Base-by-base conservation (phyloP, 352 stramenopile genomes). In the Chrysophaeum taylorii region DNA sequence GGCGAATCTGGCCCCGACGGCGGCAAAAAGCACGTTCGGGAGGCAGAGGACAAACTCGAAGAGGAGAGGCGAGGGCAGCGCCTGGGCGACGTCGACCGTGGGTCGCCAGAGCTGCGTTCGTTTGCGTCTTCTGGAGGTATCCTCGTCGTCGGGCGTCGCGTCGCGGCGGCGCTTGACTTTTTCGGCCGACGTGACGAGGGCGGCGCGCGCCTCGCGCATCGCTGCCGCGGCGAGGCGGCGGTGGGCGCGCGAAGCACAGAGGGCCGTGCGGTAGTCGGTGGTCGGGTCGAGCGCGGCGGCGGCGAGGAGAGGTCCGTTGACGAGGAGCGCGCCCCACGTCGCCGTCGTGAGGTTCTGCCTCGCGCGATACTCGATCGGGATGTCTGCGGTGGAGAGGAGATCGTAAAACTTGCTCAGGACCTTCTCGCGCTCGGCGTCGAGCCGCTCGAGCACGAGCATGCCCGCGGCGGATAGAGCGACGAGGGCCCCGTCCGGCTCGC, bases 381-480 rank as follows among this genome's bases (percentile, higher is more conserved):
- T 37, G 23, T 36, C 25, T 2, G 25, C 16, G 2, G 50, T 38
- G 2, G 50, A 7, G 2, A 62, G 50, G 27, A 62, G 50, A 21
- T 62, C 50, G 50, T 62, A 62, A 31, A 62, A 62, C 27, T 62
- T 62, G 50, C 25, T 39, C 25, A 62, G 15, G n/a, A 62, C 5
- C 2, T 21, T 37, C 2, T 62, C 50, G 15, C 50, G 23, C 50
- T 62, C 50, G 7, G 50, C 50, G 18, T 45, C 57, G 35, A 66
- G 33, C 12, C 57, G 23, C 50, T 62, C 50, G n/a, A 62, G 50
- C 15, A 31, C 38, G 27, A 62, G 27, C 50, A 18, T 18, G 35
- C 57, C 57, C 33, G 18, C 18, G 18, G 48, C 48, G 18, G 50
- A 39, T 2, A 37, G 7, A 2, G n/a, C 23, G n/a, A 7, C 50